Conservation (phyloP, 2,329 filamentous ascomycete genomes). For the Penicillium thymicola region DNA sequence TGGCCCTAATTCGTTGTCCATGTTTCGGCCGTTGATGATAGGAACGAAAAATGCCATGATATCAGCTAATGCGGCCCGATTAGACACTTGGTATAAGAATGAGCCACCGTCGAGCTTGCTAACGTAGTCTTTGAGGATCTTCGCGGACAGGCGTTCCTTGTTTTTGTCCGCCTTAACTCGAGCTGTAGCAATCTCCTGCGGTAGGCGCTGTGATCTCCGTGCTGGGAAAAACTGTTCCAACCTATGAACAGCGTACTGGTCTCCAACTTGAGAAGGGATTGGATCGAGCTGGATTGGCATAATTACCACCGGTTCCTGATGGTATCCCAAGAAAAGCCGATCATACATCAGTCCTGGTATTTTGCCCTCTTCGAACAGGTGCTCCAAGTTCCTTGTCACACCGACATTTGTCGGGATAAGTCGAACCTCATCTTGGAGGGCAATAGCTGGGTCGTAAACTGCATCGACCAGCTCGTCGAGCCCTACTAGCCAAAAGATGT, state of each 20-base stretch:
- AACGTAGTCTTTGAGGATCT: background rate
- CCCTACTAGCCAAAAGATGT: background rate
- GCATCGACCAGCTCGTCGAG: background rate
- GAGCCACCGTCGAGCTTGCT: no score
- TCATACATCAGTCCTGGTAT: background rate
- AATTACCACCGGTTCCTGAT: background rate
- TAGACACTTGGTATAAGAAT: no score
- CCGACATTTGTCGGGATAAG: background rate
- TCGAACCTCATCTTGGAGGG: background rate
- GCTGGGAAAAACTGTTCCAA: background rate
- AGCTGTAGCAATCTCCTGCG: background rate
- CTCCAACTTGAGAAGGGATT: background rate
- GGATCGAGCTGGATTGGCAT: background rate
- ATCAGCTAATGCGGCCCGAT: no score
- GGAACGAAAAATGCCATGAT: no score
- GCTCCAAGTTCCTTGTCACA: background rate
- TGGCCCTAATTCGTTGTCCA: no score
- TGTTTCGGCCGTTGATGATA: no score
- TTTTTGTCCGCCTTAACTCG: background rate
- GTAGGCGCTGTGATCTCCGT: background rate
- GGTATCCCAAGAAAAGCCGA: background rate
- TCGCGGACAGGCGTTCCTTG: background rate
- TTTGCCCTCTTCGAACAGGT: background rate
- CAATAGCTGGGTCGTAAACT: background rate
- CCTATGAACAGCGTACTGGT: background rate